Conservation (phyloP, 1,284 basidiomycete species). For the Taiwanofungus camphoratus region DNA sequence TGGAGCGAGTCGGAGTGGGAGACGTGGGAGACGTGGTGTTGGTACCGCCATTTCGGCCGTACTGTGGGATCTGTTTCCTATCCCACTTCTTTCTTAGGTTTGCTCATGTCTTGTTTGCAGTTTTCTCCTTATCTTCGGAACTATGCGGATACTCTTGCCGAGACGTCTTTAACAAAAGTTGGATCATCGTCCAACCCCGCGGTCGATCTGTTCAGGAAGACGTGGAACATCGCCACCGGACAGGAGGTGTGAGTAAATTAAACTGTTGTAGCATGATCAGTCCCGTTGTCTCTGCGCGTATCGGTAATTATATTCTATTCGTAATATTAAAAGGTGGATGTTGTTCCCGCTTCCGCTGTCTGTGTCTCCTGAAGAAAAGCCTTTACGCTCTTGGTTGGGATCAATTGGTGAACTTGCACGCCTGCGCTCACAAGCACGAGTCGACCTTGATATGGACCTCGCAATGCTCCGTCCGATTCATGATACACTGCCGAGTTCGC, state of each 20-base stretch:
- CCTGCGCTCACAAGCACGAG: not conserved
- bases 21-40: slow-evolving; percentile 80
- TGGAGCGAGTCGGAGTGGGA: slow-evolving; percentile 74
- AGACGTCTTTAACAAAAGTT: slow-evolving; percentile 58
- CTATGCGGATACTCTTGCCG: slow-evolving; percentile 59
- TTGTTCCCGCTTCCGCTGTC: slow-evolving; percentile 9
- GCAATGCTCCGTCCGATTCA: too few relatives aligned
- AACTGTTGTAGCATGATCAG: slow-evolving; percentile 6
- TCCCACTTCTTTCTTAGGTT: too few relatives aligned
- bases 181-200: slow-evolving; percentile 52
- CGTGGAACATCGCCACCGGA: slow-evolving; percentile 66
- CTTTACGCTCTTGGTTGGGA: too few relatives aligned
- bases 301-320: slow-evolving; percentile 4
- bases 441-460: too few relatives aligned
- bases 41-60: slow-evolving; percentile 83
- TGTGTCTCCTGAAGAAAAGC: not conserved
- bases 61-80: slow-evolving; percentile 60
- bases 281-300: not conserved
- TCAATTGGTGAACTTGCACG: not conserved
- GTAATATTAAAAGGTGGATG: slow-evolving; percentile 11
- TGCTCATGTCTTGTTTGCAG: slow-evolving; percentile 30
- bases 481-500: too few relatives aligned
- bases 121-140: slow-evolving; percentile 72
- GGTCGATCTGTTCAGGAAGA: slow-evolving; percentile 51
- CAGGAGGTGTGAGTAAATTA: slow-evolving; percentile 32